Evolutionary conservation across 2,329 filamentous ascomycete species (phyloP).

Genomic region (Penicillium glabrum): DNA sequence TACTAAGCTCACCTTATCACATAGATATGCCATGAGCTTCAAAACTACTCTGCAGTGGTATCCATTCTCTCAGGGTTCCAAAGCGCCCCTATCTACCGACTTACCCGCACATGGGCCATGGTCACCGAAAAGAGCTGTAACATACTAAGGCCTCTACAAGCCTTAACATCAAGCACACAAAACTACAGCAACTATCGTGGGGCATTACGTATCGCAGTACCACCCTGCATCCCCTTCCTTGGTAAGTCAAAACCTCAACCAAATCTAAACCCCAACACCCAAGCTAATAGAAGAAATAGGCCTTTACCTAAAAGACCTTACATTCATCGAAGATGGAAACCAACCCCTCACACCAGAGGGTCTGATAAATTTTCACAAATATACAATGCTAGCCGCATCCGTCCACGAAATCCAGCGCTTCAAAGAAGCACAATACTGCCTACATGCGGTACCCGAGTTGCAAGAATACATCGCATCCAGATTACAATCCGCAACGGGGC

Average conservation of each 20-base stretch:
- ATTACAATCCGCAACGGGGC: constrained; percentile 85
- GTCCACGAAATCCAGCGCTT: constrained; percentile 73
- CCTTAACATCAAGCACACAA: constrained; percentile 87
- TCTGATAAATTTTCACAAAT: constrained; percentile 58
- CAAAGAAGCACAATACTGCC: constrained; percentile 84
- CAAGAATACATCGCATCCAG: constrained; percentile 78
- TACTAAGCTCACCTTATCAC: not conserved
- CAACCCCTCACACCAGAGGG: constrained; percentile 89
- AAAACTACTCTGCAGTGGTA: constrained; percentile 93
- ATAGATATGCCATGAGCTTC: constrained; percentile 82
- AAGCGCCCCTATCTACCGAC: constrained; percentile 85
- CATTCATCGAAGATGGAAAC: constrained; percentile 96
- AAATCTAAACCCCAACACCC: not conserved
- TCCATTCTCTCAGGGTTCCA: constrained; percentile 92
- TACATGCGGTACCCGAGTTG: constrained; percentile 81
- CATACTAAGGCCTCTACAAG: constrained; percentile 79
- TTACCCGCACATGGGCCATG: constrained; percentile 88
- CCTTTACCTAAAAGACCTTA: constrained; percentile 90
- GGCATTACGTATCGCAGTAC: constrained; percentile 79
- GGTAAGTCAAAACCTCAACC: constrained; percentile 54
- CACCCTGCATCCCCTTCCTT: constrained; percentile 94
- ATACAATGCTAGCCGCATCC: constrained; percentile 17
- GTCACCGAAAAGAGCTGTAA: constrained; percentile 76
- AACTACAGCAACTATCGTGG: constrained; percentile 67
- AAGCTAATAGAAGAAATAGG: constrained; percentile 50